Percentiles rank a stretch among this genome's conserved stretches.
Conservation (phyloP, 2,329 filamentous ascomycete genomes). For the Chaetomiaceae sp. region DNA sequence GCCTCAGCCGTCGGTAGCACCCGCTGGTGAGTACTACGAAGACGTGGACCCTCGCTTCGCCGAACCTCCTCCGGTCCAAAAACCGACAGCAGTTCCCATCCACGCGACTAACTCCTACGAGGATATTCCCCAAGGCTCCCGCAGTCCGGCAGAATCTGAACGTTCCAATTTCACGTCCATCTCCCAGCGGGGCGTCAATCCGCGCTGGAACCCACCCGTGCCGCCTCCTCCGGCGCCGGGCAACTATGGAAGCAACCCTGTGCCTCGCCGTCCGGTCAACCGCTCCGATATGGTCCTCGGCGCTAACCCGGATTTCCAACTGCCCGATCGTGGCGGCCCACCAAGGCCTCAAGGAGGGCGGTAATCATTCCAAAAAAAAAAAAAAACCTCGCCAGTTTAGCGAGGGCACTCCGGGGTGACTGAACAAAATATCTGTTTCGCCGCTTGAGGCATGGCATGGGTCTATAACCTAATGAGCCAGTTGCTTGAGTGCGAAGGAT, state of each 20-base stretch:
- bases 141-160: slow-evolving; percentile 74
- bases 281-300: slow-evolving; percentile 70
- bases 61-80: slow-evolving; percentile 36
- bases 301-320: slow-evolving; percentile 79
- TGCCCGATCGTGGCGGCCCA: slow-evolving; percentile 45
- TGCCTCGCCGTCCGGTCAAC: slow-evolving; percentile 44
- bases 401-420: too few species aligned
- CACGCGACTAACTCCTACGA: slow-evolving; percentile 31
- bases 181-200: slow-evolving; percentile 82
- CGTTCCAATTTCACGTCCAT: slow-evolving; percentile 85
- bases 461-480: not conserved
- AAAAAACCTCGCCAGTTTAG: too few species aligned
- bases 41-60: slow-evolving; percentile 88
- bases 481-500: not conserved
- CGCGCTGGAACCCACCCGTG: slow-evolving; percentile 68
- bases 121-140: slow-evolving; percentile 42
- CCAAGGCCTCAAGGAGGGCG: slow-evolving; percentile 21
- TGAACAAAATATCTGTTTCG: not conserved
- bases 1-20: slow-evolving; percentile 23
- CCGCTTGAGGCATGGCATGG: slow-evolving; percentile 1
- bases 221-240: slow-evolving; percentile 38
- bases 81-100: slow-evolving; percentile 30
- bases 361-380: too few species aligned
- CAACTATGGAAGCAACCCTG: slow-evolving; percentile 31
- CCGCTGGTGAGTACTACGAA: slow-evolving; percentile 69